phyloP scores from a whole-genome alignment of 169 alveolate genomes.

The Theileria equi region DNA sequence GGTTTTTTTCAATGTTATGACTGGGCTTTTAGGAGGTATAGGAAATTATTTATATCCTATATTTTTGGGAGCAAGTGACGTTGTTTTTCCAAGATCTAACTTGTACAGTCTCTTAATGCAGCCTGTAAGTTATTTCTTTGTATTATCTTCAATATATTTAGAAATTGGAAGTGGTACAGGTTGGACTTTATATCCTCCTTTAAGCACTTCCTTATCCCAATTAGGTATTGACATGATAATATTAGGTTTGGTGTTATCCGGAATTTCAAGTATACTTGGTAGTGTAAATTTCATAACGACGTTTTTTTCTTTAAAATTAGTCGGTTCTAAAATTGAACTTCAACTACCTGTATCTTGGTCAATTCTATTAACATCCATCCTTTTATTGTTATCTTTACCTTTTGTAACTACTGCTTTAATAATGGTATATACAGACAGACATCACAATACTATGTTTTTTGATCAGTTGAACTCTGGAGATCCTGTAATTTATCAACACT shows the following conservation, averaged over 20 bases:
- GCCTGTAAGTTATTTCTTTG: conserved; percentile 32
- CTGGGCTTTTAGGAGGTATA: conserved; percentile 75
- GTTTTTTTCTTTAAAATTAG: conserved; percentile 4
- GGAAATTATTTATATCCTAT: conserved; percentile 75
- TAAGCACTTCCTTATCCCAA: conserved; percentile 22
- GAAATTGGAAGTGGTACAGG: conserved; percentile 48
- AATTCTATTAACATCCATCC: conserved; percentile 19
- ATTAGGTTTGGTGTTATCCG: conserved; percentile 15
- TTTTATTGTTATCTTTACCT: conserved; percentile 62
- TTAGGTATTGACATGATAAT: conserved; percentile 27
- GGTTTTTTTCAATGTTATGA: conserved; percentile 75
- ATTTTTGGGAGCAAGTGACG: conserved; percentile 72
- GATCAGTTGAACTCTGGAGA: conserved; percentile 73
- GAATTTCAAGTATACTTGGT: conserved; percentile 41
- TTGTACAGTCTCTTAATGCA: conserved; percentile 67
- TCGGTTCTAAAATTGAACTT: conserved; percentile 23
- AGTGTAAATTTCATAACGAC: conserved; percentile 36
- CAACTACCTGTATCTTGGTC: conserved; percentile 33
- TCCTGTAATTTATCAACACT: conserved; percentile 76
- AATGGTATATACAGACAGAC: conserved; percentile 68
- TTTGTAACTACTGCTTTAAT: conserved; percentile 64
- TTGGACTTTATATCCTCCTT: conserved; percentile 51
- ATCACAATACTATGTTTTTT: conserved; percentile 66
- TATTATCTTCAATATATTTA: conserved; percentile 25
- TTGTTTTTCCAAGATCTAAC: conserved; percentile 75